A percentile compares a stretch with the other conserved stretches of the same genome.
phyloP scores from a whole-genome alignment of 306 rosid species.

The Prunus mongolica region DNA sequence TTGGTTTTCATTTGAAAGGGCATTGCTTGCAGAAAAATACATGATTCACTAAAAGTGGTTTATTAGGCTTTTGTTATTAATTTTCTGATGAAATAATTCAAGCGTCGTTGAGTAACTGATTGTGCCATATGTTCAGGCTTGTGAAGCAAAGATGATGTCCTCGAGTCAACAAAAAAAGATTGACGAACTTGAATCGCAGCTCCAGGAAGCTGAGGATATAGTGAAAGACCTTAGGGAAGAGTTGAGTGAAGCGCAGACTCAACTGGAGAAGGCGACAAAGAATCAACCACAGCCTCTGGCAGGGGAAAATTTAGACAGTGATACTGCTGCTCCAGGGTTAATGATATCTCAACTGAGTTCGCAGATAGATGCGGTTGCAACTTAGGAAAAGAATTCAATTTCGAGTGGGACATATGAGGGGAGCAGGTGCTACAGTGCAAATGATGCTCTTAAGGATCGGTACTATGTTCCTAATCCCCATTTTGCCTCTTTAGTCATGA shows the following conservation, averaged over 20 bases:
- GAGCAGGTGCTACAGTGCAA: conserved; percentile 26
- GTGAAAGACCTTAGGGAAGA: conserved; percentile 76
- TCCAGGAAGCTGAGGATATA: conserved; percentile 80
- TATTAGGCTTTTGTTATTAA: neutral
- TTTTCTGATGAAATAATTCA: neutral
- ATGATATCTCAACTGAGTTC: conserved; percentile 22
- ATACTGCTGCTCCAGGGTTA: conserved; percentile 18
- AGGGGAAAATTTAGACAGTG: conserved; percentile 34
- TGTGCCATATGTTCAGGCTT: conserved; percentile 43
- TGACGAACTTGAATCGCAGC: conserved; percentile 89
- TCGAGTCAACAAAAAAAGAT: conserved; percentile 56
- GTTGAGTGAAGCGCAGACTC: conserved; percentile 60
- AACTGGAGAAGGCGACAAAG: conserved; percentile 50
- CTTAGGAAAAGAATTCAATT: conserved; percentile 23
- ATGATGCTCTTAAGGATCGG: conserved; percentile 32
- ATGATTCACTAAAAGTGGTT: neutral
- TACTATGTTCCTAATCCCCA: conserved; percentile 54
- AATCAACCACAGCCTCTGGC: conserved; percentile 32
- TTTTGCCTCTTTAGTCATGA: conserved; percentile 61
- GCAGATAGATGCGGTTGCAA: conserved; percentile 27
- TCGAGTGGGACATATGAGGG: conserved; percentile 32
- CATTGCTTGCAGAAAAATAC: neutral
- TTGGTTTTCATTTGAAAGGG: neutral
- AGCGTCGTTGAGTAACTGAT: neutral
- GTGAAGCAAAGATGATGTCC: conserved; percentile 56